A percentile compares a stretch with the other conserved stretches of the same genome.
phyloP scores from a whole-genome alignment of 371 early-diverging fungal species.

The Mucor racemosus region DNA sequence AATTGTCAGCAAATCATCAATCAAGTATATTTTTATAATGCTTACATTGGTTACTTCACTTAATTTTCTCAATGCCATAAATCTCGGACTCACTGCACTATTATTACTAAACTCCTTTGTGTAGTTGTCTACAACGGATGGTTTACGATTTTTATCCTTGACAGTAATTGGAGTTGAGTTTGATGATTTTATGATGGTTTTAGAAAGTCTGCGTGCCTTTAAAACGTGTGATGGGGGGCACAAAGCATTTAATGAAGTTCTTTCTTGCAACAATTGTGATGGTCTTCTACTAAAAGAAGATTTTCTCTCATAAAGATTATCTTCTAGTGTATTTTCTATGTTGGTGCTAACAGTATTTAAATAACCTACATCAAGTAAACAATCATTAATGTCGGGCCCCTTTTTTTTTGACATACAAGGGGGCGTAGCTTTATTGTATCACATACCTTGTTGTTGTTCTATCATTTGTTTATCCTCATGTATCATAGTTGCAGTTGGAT shows the following conservation, averaged over 20 bases:
- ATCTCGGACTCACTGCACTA: slow-evolving; percentile 52
- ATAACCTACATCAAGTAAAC: background rate
- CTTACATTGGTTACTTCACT: slow-evolving; percentile 41
- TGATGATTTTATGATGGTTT: slow-evolving; percentile 20
- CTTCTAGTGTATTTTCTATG: slow-evolving; percentile 11
- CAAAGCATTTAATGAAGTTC: slow-evolving; percentile 26
- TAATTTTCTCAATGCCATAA: slow-evolving; percentile 49
- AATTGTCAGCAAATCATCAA: no score
- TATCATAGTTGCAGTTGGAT: slow-evolving; percentile 10
- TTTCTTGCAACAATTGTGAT: slow-evolving; percentile 20
- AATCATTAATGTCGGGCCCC: background rate
- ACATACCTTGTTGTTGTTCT: slow-evolving; percentile 8
- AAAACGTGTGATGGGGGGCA: slow-evolving; percentile 46
- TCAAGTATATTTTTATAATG: background rate
- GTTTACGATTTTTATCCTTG: slow-evolving; percentile 12
- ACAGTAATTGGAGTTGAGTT: slow-evolving; percentile 11
- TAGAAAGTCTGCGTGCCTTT: slow-evolving; percentile 36
- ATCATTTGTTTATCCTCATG: slow-evolving; percentile 9
- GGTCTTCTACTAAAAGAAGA: slow-evolving; percentile 13
- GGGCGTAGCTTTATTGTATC: slow-evolving; percentile 4
- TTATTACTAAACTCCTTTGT: slow-evolving; percentile 24
- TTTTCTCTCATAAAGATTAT: slow-evolving; percentile 13
- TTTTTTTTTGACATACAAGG: slow-evolving; percentile 9
- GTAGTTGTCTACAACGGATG: slow-evolving; percentile 14
- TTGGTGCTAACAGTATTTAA: background rate